Conservation (phyloP, 73 alveolate genomes). For the Symbiodinium pilosum region DNA sequence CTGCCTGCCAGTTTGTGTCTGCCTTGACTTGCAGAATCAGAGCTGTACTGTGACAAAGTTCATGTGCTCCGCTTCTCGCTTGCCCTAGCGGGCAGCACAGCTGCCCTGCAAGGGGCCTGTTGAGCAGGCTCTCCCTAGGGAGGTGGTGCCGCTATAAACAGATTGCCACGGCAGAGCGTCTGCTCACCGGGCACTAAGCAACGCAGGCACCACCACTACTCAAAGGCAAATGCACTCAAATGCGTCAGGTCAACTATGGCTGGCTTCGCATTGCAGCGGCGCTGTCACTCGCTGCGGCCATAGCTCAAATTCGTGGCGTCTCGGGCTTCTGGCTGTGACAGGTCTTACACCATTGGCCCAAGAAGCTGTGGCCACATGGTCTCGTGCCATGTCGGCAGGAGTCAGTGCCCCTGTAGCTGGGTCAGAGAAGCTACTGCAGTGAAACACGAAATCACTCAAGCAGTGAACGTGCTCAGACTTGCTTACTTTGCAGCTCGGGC, state of each 20-base stretch:
- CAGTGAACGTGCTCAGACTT: no score
- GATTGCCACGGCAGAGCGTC: not conserved
- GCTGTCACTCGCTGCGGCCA: slow-evolving; percentile 80
- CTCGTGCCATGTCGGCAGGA: slow-evolving; percentile 81
- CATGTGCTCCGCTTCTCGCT: not conserved
- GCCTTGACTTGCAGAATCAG: not conserved
- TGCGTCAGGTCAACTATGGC: slow-evolving; percentile 1
- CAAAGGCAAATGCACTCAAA: not conserved
- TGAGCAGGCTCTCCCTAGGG: not conserved
- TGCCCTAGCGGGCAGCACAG: not conserved
- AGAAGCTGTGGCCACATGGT: slow-evolving; percentile 50
- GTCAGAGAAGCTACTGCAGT: not conserved
- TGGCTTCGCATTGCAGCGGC: slow-evolving; percentile 94
- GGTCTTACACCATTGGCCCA: not conserved
- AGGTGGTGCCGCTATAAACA: not conserved
- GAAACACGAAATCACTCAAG: no score
- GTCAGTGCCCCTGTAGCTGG: not conserved
- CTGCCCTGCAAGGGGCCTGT: slow-evolving; percentile 20
- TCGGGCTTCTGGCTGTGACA: not conserved
- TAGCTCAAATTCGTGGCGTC: not conserved
- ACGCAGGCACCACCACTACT: slow-evolving; percentile 12
- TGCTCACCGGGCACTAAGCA: slow-evolving; percentile 11
- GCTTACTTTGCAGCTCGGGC: not conserved
- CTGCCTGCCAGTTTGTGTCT: not conserved
- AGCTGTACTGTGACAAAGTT: slow-evolving; percentile 16